Evolutionary conservation across 1,139 yeast species (phyloP), one percentile per base, ranked within the genome.

Genomic region (Debaryomyces coudertii): DNA sequence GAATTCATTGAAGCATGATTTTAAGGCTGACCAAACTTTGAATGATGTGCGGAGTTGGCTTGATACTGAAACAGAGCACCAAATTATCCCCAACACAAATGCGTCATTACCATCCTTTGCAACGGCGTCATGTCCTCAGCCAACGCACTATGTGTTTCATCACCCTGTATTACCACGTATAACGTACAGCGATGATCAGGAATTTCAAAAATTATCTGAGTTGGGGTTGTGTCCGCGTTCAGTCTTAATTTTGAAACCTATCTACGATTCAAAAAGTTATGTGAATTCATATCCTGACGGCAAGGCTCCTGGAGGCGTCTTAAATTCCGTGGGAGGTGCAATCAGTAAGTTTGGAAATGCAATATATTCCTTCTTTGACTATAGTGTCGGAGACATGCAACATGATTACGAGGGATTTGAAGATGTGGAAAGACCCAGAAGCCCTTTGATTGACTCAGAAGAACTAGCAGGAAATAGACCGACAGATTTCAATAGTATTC

Each of bases 171-270:
- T 71, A 5, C 76, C 76, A 2, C 56, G 77, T 22, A 54, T 58
- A 9, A 69, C 77, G 0, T 73, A 57, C 49, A 66, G 76, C 2
- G 80, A 76, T 11, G 69, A 74, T 7, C 85, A 84, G 44, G 90
- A 85, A 56, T 69, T 73, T 46, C 60, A 60, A 42, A 62, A 79
- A 3, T 67, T 87, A 37, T 58, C 55, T 20, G 73, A 69, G 4
- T 67, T 87, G 42, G 80, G 75, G 7, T 67, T 87, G 46, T 66
- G 76, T 11, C 93, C 95, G 1, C 70, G 92, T 44, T 82, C 90
- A 11, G 87, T 85, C 0, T 63, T 87, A 40, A 80, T 84, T 31
- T 68, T 87, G 50, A 83, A 83, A 55, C 88, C 89, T 36, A 61
- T 69, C 7, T 74, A 64, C 49, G 67, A 62, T 38, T 71, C 67